Evolutionary conservation across 306 rosid genomes (phyloP).

Genomic region (Dryas octopetala): DNA sequence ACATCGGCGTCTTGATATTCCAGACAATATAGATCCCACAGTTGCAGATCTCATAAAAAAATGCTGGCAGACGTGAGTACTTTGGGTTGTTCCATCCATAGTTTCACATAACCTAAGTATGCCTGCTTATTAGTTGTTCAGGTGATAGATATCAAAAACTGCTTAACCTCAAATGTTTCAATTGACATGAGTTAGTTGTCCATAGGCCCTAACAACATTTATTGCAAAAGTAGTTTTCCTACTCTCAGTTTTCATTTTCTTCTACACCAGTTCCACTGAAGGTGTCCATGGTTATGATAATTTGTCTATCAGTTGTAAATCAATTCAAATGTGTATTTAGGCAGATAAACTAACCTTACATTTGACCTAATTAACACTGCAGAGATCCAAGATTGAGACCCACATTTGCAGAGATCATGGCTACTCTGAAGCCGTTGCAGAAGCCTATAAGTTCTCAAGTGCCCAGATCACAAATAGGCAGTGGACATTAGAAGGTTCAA

Average conservation of each 20-base stretch:
- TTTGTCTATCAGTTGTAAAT: constrained; percentile 4
- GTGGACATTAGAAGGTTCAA: constrained; percentile 37
- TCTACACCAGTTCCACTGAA: too few species aligned
- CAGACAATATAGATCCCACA: constrained; percentile 69
- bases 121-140: not conserved
- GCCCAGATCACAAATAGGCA: constrained; percentile 38
- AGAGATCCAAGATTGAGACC: constrained; percentile 95
- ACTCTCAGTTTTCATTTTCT: too few species aligned
- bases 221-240: not conserved
- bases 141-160: not conserved
- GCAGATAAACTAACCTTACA: constrained; percentile 6
- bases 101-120: not conserved
- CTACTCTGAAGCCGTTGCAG: constrained; percentile 82
- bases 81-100: not conserved
- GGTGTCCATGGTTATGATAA: not conserved
- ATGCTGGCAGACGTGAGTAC: constrained; percentile 98
- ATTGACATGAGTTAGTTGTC: not conserved
- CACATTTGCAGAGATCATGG: constrained; percentile 89
- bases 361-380: constrained; percentile 33
- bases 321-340: constrained; percentile 8
- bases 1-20: constrained; percentile 99
- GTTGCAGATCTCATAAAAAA: constrained; percentile 71
- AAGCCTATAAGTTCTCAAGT: constrained; percentile 62
- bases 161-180: too few species aligned
- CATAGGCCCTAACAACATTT: not conserved